Evolutionary conservation across 2,329 filamentous ascomycete species (phyloP).

Genomic region (Mollisia scopiformis): DNA sequence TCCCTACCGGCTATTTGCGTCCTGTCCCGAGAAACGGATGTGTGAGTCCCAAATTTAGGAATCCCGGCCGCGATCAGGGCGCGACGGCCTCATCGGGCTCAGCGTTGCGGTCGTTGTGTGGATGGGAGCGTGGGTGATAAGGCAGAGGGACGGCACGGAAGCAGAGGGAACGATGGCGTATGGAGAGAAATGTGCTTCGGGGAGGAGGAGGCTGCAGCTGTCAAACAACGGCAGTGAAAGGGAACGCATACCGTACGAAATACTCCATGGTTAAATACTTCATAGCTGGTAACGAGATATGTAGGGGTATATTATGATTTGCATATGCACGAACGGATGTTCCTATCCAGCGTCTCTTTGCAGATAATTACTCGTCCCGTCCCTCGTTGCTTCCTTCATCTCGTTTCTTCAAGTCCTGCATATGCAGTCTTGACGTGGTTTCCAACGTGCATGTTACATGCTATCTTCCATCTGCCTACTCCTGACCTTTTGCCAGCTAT

Average conservation of each 20-base stretch:
- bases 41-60: not conserved
- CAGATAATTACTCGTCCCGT: not conserved
- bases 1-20: not conserved
- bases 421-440: not conserved
- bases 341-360: not conserved
- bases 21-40: not conserved
- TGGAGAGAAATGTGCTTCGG: not conserved
- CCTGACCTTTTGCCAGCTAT: conserved; percentile 50
- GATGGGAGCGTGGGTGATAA: not conserved
- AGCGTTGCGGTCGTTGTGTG: not conserved
- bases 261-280: not conserved
- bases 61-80: not conserved
- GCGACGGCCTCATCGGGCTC: not conserved
- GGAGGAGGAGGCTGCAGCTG: not conserved
- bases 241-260: not conserved
- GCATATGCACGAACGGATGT: not conserved
- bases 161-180: not conserved
- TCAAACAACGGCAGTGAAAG: conserved; percentile 1
- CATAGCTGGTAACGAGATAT: not conserved
- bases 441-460: conserved; percentile 26
- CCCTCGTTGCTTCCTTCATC: not conserved
- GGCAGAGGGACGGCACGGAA: not conserved
- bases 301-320: conserved; percentile 6
- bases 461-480: conserved; percentile 52
- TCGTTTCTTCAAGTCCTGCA: not conserved